Evolutionary conservation across 768 basidiomycete species (phyloP).

Genomic region (Termitomyces sp.): DNA sequence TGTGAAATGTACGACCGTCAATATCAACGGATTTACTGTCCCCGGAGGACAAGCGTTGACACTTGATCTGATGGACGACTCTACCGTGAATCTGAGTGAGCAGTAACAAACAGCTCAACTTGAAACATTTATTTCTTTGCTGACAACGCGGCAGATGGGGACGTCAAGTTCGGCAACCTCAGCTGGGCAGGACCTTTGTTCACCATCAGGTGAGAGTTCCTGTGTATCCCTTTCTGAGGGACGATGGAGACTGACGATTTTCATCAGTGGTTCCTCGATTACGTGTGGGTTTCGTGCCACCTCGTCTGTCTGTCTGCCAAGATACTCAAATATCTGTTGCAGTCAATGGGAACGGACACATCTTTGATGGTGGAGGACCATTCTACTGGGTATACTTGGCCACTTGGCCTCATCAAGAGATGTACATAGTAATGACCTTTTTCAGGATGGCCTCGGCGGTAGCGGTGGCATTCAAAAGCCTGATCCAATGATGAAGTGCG

Average conservation of each 20-base stretch:
- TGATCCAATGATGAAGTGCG: conserved; percentile 38
- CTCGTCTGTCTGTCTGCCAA: not conserved
- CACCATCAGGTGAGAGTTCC: conserved; percentile 33
- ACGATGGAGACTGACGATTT: not conserved
- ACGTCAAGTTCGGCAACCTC: conserved; percentile 47
- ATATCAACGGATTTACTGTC: conserved; percentile 51
- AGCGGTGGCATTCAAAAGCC: conserved; percentile 34
- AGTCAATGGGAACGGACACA: conserved; percentile 38
- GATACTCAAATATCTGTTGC: not conserved
- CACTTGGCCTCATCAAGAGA: not conserved
- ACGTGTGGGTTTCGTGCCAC: conserved; percentile 31
- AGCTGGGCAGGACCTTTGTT: conserved; percentile 54
- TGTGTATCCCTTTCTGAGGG: not conserved
- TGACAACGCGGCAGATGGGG: conserved; percentile 36
- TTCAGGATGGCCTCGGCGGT: conserved; percentile 32
- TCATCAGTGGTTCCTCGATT: conserved; percentile 37
- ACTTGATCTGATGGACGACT: conserved; percentile 38
- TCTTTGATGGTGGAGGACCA: conserved; percentile 36
- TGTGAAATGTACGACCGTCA: conserved; percentile 50
- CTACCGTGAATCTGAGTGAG: conserved; percentile 56
- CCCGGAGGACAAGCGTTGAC: conserved; percentile 46
- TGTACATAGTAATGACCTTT: not conserved
- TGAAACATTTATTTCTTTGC: not conserved
- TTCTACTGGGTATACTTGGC: conserved; percentile 33
- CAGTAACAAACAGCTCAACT: not conserved